Evolutionary conservation across 805 yeast species (phyloP).

Genomic region (Saccharomyces eubayanus): DNA sequence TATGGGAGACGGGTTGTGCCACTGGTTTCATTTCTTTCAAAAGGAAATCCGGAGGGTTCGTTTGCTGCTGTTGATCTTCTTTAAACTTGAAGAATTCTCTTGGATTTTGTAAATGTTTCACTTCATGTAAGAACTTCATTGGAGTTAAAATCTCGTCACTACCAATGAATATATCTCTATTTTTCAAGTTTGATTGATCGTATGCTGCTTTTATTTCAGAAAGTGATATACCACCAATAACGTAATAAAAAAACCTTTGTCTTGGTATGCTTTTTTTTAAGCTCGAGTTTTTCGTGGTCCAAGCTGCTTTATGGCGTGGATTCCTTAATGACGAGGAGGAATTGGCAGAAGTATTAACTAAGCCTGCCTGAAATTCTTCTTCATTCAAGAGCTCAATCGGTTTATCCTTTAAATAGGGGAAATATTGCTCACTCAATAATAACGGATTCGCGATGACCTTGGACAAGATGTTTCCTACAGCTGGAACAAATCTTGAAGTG

Average conservation of each 20-base stretch:
- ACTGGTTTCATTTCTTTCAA: conserved; percentile 27
- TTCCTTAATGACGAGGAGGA: conserved; percentile 52
- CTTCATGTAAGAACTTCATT: conserved; percentile 31
- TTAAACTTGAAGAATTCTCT: conserved; percentile 38
- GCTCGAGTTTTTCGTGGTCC: conserved; percentile 47
- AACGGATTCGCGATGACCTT: conserved; percentile 44
- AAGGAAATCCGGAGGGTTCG: conserved; percentile 38
- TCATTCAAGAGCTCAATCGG: conserved; percentile 44
- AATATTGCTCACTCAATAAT: conserved; percentile 41
- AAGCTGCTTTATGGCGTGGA: conserved; percentile 64
- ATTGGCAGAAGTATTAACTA: conserved; percentile 27
- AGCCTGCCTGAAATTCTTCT: conserved; percentile 30
- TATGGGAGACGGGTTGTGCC: conserved; percentile 22
- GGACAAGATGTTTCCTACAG: conserved; percentile 50
- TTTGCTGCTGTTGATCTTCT: conserved; percentile 29
- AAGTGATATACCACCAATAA: conserved; percentile 85
- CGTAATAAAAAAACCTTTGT: conserved; percentile 69
- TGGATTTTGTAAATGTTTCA: conserved; percentile 31
- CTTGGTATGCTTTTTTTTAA: conserved; percentile 32
- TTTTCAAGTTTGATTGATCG: conserved; percentile 52
- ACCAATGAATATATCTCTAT: conserved; percentile 74
- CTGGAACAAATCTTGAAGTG: conserved; percentile 69
- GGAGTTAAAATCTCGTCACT: conserved; percentile 67
- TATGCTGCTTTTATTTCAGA: conserved; percentile 72
- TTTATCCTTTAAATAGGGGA: conserved; percentile 70